Evolutionary conservation across 139 green algal genomes (phyloP).

Genomic region (Chlorella sp.): DNA sequence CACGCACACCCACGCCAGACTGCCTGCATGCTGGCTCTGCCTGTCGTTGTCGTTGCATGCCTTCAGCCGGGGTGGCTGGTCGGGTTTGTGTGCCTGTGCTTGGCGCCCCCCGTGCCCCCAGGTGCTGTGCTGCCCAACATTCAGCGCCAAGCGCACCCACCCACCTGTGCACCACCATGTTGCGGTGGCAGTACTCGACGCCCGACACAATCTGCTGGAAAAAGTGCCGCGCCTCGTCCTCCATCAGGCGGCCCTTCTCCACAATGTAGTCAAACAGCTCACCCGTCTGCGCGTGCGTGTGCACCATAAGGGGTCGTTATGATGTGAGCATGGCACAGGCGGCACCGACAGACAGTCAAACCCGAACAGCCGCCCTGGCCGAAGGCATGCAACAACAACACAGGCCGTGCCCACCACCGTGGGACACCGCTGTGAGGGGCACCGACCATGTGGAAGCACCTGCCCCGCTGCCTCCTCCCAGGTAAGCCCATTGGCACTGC

Average conservation of each 20-base stretch:
- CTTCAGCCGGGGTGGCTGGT: too few species aligned
- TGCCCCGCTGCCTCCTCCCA: not conserved
- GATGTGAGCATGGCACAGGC: not conserved
- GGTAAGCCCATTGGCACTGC: not conserved
- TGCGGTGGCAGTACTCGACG: constrained; percentile 74
- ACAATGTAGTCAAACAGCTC: constrained; percentile 99
- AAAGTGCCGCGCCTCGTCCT: constrained; percentile 97
- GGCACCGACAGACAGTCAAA: too few species aligned
- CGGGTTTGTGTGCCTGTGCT: too few species aligned
- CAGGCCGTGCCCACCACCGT: not conserved
- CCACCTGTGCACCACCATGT: constrained; percentile 31
- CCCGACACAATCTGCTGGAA: constrained; percentile 98
- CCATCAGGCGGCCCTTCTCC: constrained; percentile 93
- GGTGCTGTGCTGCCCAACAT: too few species aligned
- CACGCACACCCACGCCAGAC: too few species aligned
- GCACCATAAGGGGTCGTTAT: not conserved
- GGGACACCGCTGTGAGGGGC: not conserved
- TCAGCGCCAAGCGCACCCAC: too few species aligned
- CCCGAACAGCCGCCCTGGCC: not conserved
- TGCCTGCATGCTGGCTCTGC: too few species aligned
- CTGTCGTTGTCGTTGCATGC: too few species aligned
- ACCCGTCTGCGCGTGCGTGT: constrained; percentile 49
- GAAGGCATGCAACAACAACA: not conserved
- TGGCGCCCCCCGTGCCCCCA: too few species aligned
- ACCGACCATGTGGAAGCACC: not conserved